Base-by-base conservation (phyloP, 129 eudicot genomes). In the Chrysanthemum seticuspe region DNA sequence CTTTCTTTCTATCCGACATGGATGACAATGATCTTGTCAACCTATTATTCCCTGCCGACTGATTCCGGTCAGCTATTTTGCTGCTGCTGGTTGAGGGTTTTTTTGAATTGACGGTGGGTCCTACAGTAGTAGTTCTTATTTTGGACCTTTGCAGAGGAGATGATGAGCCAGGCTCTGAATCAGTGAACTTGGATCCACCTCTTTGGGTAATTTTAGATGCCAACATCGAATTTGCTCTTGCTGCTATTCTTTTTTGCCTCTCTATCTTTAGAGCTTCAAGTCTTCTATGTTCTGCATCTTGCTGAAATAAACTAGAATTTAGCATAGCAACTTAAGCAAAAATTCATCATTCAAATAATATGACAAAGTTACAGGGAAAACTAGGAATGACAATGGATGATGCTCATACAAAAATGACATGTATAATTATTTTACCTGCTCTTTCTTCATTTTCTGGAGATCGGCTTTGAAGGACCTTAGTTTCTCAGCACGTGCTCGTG, bases 131-230 rank as follows among this genome's bases (percentile, higher is more conserved):
- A 51, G 84, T 72, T 76, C 89, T 87, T 67, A 89, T 79, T 73
- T 85, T 93, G 78, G 98, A 89, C 62, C 98, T 93, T 75, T 93
- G 98, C 62, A 93, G 78, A 13, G 98, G 98, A 56, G 98, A 93
- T 49, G 92, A 87, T 61, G 96, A 84, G 25, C 92, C 92, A 10
- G 97, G 92, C 70, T 89, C 97, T 48, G 89, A 65, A 75, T 93
- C 98, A 50, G 86, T 85, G 75, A 93, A 93, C 81, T 93, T 93
- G 27, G 96, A 93, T 52, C 92, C 47, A 40, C 47, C 89, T 79
- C 82, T 82, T 19, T 83, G 76, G 69, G 96, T 77, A 45, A 80
- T 68, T 80, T 89, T 93, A 12, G 88, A 45, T 13, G 90, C 92
- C 60, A 85, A 59, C 50, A 62, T 68, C 19, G 87, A 62, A 59